phyloP scores from a whole-genome alignment of 2,329 filamentous ascomycete genomes.

The Claviceps sp. region DNA sequence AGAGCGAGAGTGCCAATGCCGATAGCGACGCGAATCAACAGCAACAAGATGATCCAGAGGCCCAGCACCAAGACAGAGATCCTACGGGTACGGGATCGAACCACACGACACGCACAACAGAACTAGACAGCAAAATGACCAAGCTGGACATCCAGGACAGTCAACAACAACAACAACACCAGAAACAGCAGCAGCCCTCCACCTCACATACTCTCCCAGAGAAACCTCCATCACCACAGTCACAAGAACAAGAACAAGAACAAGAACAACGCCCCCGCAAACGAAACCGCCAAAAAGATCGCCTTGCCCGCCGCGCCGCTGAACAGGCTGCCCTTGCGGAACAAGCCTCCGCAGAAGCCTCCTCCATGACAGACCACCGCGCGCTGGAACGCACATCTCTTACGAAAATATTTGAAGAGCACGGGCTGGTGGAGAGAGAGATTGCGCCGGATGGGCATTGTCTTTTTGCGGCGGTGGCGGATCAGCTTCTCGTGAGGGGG shows the following conservation, averaged over 20 bases:
- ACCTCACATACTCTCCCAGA: no score
- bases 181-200: neutral
- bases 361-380: constrained; percentile 58
- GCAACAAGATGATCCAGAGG: neutral
- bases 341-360: constrained; percentile 63
- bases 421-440: constrained; percentile 58
- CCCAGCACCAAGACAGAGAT: constrained; percentile 1
- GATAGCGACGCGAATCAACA: neutral
- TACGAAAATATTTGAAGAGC: constrained; percentile 47
- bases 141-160: neutral
- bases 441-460: constrained; percentile 91
- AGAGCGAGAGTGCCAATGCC: neutral
- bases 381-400: constrained; percentile 58
- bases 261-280: constrained; percentile 41
- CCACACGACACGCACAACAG: neutral
- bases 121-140: constrained; percentile 2
- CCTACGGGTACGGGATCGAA: neutral
- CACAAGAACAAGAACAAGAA: neutral
- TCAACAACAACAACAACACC: no score
- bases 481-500: constrained; percentile 2
- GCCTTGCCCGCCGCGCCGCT: constrained; percentile 76
- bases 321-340: constrained; percentile 60
- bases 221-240: no score
- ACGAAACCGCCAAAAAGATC: constrained; percentile 81
- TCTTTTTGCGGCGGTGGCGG: constrained; percentile 58